Percentiles rank a stretch among this genome's conserved stretches.
These are phyloP conservation scores for Orbilia blumenaviensis DNA, from an alignment of 2,329 filamentous ascomycete genomes.

Conservation along the genomic window DNA sequence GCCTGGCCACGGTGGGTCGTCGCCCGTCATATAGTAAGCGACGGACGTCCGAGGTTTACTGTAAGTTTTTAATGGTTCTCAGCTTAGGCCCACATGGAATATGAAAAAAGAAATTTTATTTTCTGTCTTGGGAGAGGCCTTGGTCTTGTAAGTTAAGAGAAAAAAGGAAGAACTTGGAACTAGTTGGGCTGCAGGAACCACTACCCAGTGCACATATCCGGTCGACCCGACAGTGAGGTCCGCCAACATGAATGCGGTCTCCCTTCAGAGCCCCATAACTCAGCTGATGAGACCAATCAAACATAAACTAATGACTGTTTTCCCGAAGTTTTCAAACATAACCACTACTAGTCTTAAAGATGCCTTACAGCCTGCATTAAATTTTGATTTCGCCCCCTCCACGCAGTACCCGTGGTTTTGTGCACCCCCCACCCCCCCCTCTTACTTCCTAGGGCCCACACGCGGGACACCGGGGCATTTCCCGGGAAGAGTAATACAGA, in stretches of 20 bases:
- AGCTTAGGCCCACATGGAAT: neutral
- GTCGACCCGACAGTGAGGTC: constrained; percentile 40
- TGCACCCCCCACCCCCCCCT: neutral
- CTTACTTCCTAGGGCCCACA: constrained; percentile 8
- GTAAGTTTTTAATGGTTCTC: neutral
- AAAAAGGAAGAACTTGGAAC: constrained; percentile 18
- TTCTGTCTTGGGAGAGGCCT: constrained; percentile 7
- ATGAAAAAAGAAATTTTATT: constrained; percentile 17
- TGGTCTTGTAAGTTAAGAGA: constrained; percentile 2
- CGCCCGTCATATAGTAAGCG: constrained; percentile 37
- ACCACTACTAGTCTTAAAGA: constrained; percentile 29
- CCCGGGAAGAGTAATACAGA: constrained; percentile 38
- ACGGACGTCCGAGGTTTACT: constrained; percentile 4
- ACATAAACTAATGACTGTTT: constrained; percentile 32
- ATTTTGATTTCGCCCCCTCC: constrained; percentile 47
- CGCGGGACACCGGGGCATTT: constrained; percentile 13
- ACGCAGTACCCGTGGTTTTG: constrained; percentile 41
- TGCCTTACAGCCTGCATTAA: constrained; percentile 51
- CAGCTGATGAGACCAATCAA: constrained; percentile 51
- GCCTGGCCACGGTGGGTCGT: constrained; percentile 29
- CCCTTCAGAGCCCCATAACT: constrained; percentile 38
- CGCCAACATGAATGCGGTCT: constrained; percentile 18
- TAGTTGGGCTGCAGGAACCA: constrained; percentile 48
- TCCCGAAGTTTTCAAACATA: constrained; percentile 32
- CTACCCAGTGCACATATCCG: constrained; percentile 45